phyloP scores from a whole-genome alignment of 768 basidiomycete species.

The Xerocomus potaroensis region DNA sequence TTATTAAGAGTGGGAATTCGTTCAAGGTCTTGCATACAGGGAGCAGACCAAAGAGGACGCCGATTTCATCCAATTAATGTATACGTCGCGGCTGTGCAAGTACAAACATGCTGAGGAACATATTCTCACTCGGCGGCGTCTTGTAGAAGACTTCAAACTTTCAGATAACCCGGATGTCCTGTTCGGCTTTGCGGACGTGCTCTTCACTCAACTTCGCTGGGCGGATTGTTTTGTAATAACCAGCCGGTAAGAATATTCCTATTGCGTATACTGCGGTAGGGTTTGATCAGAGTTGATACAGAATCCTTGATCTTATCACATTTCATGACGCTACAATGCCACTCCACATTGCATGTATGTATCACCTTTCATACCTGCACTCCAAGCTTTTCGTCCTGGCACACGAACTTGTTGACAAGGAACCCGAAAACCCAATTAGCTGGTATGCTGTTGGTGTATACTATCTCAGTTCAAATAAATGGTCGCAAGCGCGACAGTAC shows the following conservation, averaged over 20 bases:
- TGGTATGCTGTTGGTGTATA: conserved; percentile 99
- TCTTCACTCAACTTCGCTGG: conserved; percentile 87
- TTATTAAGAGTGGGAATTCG: conserved; percentile 88
- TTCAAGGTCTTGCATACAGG: conserved; percentile 76
- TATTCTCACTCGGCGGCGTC: conserved; percentile 66
- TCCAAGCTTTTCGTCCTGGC: conserved; percentile 94
- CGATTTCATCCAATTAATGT: conserved; percentile 88
- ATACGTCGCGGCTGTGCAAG: conserved; percentile 88
- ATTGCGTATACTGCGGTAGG: background rate
- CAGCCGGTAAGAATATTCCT: conserved; percentile 52
- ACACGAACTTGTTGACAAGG: conserved; percentile 91
- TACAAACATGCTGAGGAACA: conserved; percentile 84
- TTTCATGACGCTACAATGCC: conserved; percentile 90
- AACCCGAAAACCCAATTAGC: conserved; percentile 88
- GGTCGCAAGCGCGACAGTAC: conserved; percentile 88
- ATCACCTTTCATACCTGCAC: conserved; percentile 87
- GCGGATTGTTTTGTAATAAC: conserved; percentile 93
- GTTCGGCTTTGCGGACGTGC: conserved; percentile 83
- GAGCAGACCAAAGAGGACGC: conserved; percentile 87
- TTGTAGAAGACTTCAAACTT: conserved; percentile 79
- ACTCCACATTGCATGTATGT: conserved; percentile 96
- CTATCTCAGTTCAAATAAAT: conserved; percentile 86
- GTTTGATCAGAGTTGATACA: conserved; percentile 27
- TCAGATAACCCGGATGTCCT: conserved; percentile 92
- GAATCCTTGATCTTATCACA: conserved; percentile 81